phyloP scores from a whole-genome alignment of 2,329 filamentous ascomycete genomes.

The Phaeoacremonium minimum region DNA sequence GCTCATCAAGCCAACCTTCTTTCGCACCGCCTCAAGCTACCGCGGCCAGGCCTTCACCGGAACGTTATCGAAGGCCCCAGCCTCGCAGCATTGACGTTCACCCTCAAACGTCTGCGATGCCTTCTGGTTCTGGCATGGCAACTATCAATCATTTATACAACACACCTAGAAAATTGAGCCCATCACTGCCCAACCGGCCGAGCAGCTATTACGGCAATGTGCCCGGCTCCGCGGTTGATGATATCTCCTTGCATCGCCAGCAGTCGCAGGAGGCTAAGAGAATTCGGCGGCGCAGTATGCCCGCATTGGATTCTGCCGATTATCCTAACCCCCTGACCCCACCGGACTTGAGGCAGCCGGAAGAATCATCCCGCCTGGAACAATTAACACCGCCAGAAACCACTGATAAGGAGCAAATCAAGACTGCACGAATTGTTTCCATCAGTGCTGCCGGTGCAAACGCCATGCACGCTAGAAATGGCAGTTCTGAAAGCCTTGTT shows the following conservation, averaged over 20 bases:
- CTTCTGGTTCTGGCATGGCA: conserved; percentile 50
- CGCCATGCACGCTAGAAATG: conserved; percentile 37
- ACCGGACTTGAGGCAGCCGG: conserved; percentile 28
- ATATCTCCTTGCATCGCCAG: conserved; percentile 59
- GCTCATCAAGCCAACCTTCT: conserved; percentile 39
- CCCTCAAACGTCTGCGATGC: conserved; percentile 30
- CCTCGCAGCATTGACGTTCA: conserved; percentile 25
- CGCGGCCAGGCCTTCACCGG: conserved; percentile 65
- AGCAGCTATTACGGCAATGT: conserved; percentile 45
- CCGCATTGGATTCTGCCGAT: conserved; percentile 51
- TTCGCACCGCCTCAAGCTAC: conserved; percentile 55
- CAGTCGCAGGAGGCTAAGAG: conserved; percentile 61
- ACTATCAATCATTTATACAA: conserved; percentile 51
- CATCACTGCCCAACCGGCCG: conserved; percentile 39
- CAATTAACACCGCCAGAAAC: conserved; percentile 20
- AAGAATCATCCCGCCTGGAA: conserved; percentile 25
- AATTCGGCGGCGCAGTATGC: conserved; percentile 79
- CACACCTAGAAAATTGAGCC: conserved; percentile 22
- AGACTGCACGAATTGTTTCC: conserved; percentile 26
- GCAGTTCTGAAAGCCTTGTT: conserved; percentile 61
- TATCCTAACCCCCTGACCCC: conserved; percentile 32
- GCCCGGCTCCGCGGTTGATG: conserved; percentile 57
- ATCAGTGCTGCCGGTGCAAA: conserved; percentile 26
- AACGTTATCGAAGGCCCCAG: conserved; percentile 74
- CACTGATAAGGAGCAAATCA: conserved; percentile 31